Conservation (phyloP, 352 stramenopile species). For the Saprolegnia parasitica region DNA sequence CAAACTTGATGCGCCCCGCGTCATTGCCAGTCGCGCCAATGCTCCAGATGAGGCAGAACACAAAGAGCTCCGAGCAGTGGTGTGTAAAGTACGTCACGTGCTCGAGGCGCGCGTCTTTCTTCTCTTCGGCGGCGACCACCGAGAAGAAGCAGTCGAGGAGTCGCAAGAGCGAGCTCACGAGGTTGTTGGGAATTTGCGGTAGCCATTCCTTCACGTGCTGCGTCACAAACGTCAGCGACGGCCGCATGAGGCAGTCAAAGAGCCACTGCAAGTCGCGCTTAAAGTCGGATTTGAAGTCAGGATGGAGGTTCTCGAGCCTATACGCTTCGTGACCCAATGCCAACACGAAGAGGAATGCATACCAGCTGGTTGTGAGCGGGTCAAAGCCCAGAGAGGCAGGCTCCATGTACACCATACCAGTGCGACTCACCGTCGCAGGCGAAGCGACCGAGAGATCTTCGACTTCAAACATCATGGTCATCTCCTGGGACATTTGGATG, state of each 20-base stretch:
- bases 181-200: conserved; percentile 90
- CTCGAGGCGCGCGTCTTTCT: conserved; percentile 76
- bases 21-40: conserved; percentile 87
- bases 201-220: conserved; percentile 85
- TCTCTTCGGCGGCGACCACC: conserved; percentile 65
- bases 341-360: background rate
- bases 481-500: conserved; percentile 92
- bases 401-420: conserved; percentile 97
- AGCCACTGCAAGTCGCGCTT: conserved; percentile 53
- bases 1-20: conserved; percentile 73
- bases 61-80: conserved; percentile 87
- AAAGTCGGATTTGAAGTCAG: conserved; percentile 59
- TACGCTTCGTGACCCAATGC: conserved; percentile 70
- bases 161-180: conserved; percentile 90
- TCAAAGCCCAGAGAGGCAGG: conserved; percentile 86
- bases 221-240: conserved; percentile 81
- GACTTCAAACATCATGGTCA: conserved; percentile 98
- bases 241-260: conserved; percentile 90
- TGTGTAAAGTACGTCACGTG: conserved; percentile 56
- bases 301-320: conserved; percentile 49
- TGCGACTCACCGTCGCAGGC: conserved; percentile 91
- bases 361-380: conserved; percentile 85
- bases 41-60: conserved; percentile 92
- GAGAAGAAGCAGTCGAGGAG: conserved; percentile 90
- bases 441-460: conserved; percentile 92